Conservation (phyloP, 805 yeast species). For the Metschnikowia colocasiae region DNA sequence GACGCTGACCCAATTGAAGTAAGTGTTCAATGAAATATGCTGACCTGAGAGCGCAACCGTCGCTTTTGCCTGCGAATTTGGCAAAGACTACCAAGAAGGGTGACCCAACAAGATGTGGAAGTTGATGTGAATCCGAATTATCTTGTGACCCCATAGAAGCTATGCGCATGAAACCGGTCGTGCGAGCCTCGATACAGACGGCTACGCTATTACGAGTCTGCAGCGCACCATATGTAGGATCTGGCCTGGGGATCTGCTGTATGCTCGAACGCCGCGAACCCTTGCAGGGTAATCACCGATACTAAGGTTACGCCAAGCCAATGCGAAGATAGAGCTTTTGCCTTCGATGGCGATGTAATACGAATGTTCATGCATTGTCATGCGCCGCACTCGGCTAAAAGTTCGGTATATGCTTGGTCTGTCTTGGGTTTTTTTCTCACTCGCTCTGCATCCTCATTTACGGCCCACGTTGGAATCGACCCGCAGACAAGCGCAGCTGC, state of each 20-base stretch:
- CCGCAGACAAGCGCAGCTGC: conserved; percentile 2
- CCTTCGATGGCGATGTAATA: not conserved
- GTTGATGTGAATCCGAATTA: not conserved
- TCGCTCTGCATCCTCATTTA: not conserved
- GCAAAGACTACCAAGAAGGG: not conserved
- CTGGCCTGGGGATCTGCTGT: not conserved
- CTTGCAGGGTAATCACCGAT: not conserved
- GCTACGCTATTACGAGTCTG: not conserved
- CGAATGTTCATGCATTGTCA: not conserved
- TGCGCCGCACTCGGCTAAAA: conserved; percentile 3
- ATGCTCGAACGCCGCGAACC: conserved; percentile 3
- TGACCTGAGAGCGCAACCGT: not conserved
- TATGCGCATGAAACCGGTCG: conserved; percentile 5
- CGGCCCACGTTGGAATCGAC: conserved; percentile 3
- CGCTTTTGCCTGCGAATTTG: conserved; percentile 2
- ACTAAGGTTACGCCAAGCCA: not conserved
- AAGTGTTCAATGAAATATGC: not conserved
- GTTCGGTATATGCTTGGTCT: not conserved
- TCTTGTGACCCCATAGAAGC: conserved; percentile 4
- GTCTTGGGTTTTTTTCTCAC: not conserved
- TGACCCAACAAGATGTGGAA: not conserved
- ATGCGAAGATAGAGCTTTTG: not conserved
- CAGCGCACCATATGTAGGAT: conserved; percentile 1
- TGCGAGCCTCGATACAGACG: not conserved
- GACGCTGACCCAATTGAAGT: not conserved